phyloP scores from a whole-genome alignment of 1,284 basidiomycete genomes.

The Grifola frondosa region DNA sequence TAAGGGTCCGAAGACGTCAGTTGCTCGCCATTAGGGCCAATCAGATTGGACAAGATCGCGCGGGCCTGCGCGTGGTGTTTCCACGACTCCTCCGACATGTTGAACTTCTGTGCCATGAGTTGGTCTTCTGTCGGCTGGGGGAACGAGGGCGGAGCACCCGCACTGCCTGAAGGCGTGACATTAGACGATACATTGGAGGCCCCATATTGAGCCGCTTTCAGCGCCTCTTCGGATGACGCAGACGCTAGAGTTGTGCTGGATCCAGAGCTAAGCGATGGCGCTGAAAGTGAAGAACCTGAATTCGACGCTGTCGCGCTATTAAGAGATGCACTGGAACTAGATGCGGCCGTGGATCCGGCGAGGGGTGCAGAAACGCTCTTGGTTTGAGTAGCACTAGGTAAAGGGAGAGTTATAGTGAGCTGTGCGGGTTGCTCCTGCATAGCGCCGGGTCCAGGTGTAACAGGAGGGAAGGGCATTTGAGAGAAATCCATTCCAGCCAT shows the following conservation, averaged over 20 bases:
- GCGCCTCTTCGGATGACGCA: slow-evolving; percentile 46
- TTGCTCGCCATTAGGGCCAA: slow-evolving; percentile 82
- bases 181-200: slow-evolving; percentile 24
- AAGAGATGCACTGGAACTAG: slow-evolving; percentile 37
- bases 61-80: slow-evolving; percentile 79
- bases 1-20: slow-evolving; percentile 84
- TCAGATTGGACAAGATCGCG: slow-evolving; percentile 75
- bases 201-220: slow-evolving; percentile 40
- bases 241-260: slow-evolving; percentile 46
- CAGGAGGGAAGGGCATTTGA: slow-evolving; percentile 46
- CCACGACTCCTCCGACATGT: slow-evolving; percentile 73
- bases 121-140: slow-evolving; percentile 42
- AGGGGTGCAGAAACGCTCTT: slow-evolving; percentile 70
- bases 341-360: slow-evolving; percentile 41
- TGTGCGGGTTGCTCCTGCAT: slow-evolving; percentile 31
- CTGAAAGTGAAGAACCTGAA: slow-evolving; percentile 58
- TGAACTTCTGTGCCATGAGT: slow-evolving; percentile 47
- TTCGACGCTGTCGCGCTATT: slow-evolving; percentile 41
- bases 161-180: slow-evolving; percentile 9
- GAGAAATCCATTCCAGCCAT: slow-evolving; percentile 45
- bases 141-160: slow-evolving; percentile 34
- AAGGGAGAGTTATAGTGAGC: slow-evolving; percentile 47
- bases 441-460: slow-evolving; percentile 21
- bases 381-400: slow-evolving; percentile 42
- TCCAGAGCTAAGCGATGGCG: slow-evolving; percentile 53